A percentile compares a stretch with the other conserved stretches of the same genome.
These are phyloP conservation scores for Botrytis fabae DNA, from an alignment of 2,329 filamentous ascomycete species.

Conservation along the genomic window DNA sequence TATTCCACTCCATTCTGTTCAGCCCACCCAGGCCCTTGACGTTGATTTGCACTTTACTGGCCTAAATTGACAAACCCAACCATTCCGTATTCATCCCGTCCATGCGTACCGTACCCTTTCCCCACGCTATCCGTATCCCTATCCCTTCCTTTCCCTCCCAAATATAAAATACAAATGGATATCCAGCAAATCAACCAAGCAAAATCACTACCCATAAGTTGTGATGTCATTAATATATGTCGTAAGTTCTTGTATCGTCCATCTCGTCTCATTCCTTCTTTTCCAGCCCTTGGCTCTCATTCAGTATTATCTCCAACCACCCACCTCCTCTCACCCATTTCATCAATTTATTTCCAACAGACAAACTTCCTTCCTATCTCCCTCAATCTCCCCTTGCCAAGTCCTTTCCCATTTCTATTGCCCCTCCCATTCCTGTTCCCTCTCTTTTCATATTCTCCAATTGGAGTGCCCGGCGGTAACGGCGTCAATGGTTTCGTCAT, in stretches of 20 bases:
- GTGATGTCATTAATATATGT: constrained; percentile 11
- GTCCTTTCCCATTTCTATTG: neutral
- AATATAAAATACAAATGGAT: constrained; percentile 6
- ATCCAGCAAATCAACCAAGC: neutral
- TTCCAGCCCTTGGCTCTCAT: neutral
- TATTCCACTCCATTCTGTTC: neutral
- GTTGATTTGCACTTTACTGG: neutral
- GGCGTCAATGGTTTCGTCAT: constrained; percentile 20
- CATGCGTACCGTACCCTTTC: neutral
- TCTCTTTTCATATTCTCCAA: neutral
- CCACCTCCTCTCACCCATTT: neutral
- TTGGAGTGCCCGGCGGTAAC: neutral
- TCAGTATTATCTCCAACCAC: neutral
- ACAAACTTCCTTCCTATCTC: constrained; percentile 24
- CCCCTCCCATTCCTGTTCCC: neutral
- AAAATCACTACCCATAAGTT: neutral
- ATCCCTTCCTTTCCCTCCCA: neutral
- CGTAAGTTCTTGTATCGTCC: neutral
- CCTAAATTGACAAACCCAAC: neutral
- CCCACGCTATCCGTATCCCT: neutral
- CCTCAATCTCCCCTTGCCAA: neutral
- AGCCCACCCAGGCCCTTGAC: neutral
- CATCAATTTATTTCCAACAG: constrained; percentile 27
- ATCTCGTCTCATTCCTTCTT: constrained; percentile 8
- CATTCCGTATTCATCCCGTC: neutral